Base-by-base conservation (phyloP, 164 flowering plant species). In the Liriodendron chinense region DNA sequence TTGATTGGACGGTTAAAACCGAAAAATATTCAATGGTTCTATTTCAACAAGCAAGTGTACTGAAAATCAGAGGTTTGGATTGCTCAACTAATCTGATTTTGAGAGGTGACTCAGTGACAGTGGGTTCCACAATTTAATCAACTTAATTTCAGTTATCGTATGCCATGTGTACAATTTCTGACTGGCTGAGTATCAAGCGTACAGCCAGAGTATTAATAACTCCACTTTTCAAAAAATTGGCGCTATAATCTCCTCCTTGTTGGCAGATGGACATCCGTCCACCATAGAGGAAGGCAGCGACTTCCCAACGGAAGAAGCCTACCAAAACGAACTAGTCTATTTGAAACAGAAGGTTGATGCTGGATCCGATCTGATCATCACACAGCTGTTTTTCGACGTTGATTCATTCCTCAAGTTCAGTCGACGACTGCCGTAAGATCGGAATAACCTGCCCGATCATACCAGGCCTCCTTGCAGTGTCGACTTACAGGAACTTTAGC, bases 391-490 rank as follows among this genome's bases (percentile, higher is more conserved):
- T 47, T 69, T 47, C 9, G 71, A 69, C n/a, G 43, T 47, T 5
- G 71, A 69, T 12, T 18, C 13, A 22, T 69, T 47, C 56, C 56
- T 69, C 18, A 69, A 47, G 47, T 69, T 69, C 16, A n/a, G 57
- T 69, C 21, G 20, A n/a, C 18, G 71, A 69, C 25, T 69, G 71
- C 71, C 71, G 71, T n/a, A 50, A 21, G 25, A 48, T 69, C 6
- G 71, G 71, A 69, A 69, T 69, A 69, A 69, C 49, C 43, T 69
- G 71, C 71, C 71, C 71, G 9, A 69, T 69, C 56, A n/a, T 69
- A 3, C 71, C 71, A 5, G 71, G 71, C 53, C 43, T 69, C 47
- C 53, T 69, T 7, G 24, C 71, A 47, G 47, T 69, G 13, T 18
- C 23, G 18, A 48, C 71, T 13, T n/a, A 69, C 53, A 69, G 25